These are phyloP conservation scores for Aplosporella prunicola DNA, from an alignment of 2,329 filamentous ascomycete genomes.

Conservation along the genomic window DNA sequence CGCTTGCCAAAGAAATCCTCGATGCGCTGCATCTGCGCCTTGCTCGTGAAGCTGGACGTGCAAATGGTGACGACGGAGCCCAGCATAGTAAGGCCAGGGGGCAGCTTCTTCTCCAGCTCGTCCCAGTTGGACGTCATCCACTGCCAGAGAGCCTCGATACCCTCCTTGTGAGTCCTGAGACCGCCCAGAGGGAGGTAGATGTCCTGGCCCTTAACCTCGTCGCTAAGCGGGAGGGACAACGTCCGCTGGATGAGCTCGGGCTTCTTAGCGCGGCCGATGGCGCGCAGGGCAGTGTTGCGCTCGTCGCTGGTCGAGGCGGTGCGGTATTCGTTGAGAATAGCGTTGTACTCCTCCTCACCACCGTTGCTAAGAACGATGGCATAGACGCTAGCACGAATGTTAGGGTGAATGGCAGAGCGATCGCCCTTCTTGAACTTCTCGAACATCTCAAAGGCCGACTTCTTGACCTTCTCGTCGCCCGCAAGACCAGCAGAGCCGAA, in stretches of 20 bases:
- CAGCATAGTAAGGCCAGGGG: constrained; percentile 78
- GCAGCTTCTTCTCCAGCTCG: constrained; percentile 68
- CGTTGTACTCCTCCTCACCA: constrained; percentile 77
- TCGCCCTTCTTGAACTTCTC: constrained; percentile 73
- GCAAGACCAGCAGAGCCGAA: constrained; percentile 75
- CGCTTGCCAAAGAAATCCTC: constrained; percentile 72
- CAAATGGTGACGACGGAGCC: constrained; percentile 75
- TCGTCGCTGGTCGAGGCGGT: constrained; percentile 71
- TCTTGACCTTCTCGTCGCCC: constrained; percentile 68
- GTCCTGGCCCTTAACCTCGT: constrained; percentile 87
- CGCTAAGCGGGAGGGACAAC: constrained; percentile 62
- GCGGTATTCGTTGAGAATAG: constrained; percentile 65
- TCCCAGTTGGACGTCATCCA: constrained; percentile 90
- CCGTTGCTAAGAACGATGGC: constrained; percentile 76
- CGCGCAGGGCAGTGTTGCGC: constrained; percentile 81
- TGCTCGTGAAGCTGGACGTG: constrained; percentile 68
- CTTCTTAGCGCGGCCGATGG: constrained; percentile 67
- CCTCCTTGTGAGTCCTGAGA: constrained; percentile 65
- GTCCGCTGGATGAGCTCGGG: constrained; percentile 75
- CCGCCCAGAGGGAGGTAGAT: constrained; percentile 81
- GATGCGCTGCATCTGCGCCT: constrained; percentile 65
- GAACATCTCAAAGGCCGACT: constrained; percentile 84
- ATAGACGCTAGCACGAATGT: constrained; percentile 80
- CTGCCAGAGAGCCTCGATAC: constrained; percentile 68
- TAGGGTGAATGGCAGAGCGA: constrained; percentile 74